These are phyloP conservation scores for Dendrobium catenatum DNA, from an alignment of 106 monocot species.

Conservation along the genomic window DNA sequence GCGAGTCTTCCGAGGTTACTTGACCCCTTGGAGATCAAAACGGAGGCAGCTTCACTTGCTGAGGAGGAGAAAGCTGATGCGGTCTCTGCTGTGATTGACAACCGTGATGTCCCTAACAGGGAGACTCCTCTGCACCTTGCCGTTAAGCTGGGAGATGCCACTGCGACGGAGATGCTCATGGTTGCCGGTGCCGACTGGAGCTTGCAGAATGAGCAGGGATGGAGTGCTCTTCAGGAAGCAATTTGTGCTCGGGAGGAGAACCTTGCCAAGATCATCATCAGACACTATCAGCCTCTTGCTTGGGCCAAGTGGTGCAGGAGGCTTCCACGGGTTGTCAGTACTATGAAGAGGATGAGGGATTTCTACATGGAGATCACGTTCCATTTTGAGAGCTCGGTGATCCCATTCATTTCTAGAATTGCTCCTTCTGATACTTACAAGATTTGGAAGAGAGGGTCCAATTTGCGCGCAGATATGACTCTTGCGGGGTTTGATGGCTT, in stretches of 20 bases:
- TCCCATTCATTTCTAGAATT: slow-evolving; percentile 83
- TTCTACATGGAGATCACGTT: slow-evolving; percentile 96
- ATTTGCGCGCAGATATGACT: slow-evolving; percentile 89
- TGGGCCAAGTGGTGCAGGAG: slow-evolving; percentile 96
- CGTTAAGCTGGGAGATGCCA: slow-evolving; percentile 49
- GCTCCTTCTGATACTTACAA: slow-evolving; percentile 93
- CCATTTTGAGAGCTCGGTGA: slow-evolving; percentile 95
- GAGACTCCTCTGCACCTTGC: slow-evolving; percentile 84
- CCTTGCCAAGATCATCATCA: slow-evolving; percentile 63
- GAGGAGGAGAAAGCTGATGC: slow-evolving; percentile 72
- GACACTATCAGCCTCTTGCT: slow-evolving; percentile 73
- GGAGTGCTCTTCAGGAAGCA: slow-evolving; percentile 85
- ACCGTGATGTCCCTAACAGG: slow-evolving; percentile 65
- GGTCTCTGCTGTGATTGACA: slow-evolving; percentile 60
- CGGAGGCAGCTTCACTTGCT: slow-evolving; percentile 56
- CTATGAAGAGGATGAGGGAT: slow-evolving; percentile 80
- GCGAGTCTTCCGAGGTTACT: slow-evolving; percentile 42
- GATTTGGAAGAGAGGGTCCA: slow-evolving; percentile 89
- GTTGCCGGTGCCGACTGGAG: slow-evolving; percentile 82
- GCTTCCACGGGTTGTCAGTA: slow-evolving; percentile 59
- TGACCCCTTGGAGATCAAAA: slow-evolving; percentile 44
- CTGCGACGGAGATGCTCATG: slow-evolving; percentile 73
- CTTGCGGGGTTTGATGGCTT: slow-evolving; percentile 90
- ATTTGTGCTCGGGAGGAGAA: slow-evolving; percentile 62
- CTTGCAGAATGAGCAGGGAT: slow-evolving; percentile 89